phyloP scores from a whole-genome alignment of 2,329 filamentous ascomycete genomes.

The Aspergillus terreus region DNA sequence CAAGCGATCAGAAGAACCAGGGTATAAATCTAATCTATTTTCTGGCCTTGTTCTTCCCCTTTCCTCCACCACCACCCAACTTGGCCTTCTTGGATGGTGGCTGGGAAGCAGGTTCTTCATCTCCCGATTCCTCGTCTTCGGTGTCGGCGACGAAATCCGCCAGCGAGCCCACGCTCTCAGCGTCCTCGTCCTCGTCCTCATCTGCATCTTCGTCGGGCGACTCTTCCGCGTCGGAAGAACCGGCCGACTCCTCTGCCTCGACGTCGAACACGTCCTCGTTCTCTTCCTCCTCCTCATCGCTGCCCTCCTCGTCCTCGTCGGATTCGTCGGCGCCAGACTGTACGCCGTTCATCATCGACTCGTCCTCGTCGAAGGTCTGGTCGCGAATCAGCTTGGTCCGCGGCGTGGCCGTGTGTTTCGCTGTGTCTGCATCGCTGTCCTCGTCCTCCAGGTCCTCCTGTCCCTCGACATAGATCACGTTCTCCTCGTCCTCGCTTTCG shows the following conservation, averaged over 20 bases:
- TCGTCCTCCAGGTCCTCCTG: slow-evolving; percentile 58
- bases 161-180: slow-evolving; percentile 54
- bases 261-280: slow-evolving; percentile 42
- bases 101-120: slow-evolving; percentile 20
- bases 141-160: slow-evolving; percentile 47
- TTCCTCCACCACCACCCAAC: slow-evolving; percentile 17
- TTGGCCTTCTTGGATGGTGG: slow-evolving; percentile 37
- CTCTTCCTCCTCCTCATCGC: slow-evolving; percentile 48
- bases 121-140: slow-evolving; percentile 40
- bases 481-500: slow-evolving; percentile 60
- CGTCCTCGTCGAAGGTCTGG: slow-evolving; percentile 39
- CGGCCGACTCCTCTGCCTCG: slow-evolving; percentile 41
- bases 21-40: slow-evolving; percentile 29
- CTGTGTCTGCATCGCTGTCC: slow-evolving; percentile 29
- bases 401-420: slow-evolving; percentile 22
- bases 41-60: slow-evolving; percentile 34
- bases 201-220: slow-evolving; percentile 60
- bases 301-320: slow-evolving; percentile 54
- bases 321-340: slow-evolving; percentile 36
- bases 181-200: slow-evolving; percentile 57
- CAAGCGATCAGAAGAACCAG: slow-evolving; percentile 13
- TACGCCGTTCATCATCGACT: slow-evolving; percentile 39
- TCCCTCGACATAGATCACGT: slow-evolving; percentile 82
- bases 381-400: slow-evolving; percentile 37
- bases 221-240: slow-evolving; percentile 43